Evolutionary conservation across 208 protist genomes (phyloP).

Genomic region (Phytomonas serpens): DNA sequence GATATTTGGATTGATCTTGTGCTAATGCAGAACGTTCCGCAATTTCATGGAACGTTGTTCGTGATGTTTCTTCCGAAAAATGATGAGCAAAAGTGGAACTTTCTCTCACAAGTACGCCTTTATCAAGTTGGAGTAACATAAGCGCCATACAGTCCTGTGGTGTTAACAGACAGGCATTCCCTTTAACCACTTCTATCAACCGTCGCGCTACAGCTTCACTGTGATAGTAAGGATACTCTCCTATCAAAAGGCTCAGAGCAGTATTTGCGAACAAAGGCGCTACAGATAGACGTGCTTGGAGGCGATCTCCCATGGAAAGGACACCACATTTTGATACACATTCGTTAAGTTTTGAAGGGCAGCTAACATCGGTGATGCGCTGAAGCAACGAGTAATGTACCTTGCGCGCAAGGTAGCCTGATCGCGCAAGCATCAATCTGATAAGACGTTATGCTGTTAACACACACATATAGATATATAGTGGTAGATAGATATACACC

Average conservation of each 20-base stretch:
- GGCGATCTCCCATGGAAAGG: not conserved
- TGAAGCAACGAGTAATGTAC: not conserved
- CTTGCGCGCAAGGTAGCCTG: not conserved
- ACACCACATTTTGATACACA: not conserved
- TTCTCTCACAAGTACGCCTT: not conserved
- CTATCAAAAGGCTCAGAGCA: conserved; percentile 1
- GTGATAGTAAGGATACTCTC: not conserved
- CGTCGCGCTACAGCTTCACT: not conserved
- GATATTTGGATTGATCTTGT: not conserved
- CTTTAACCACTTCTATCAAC: not conserved
- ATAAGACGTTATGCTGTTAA: not conserved
- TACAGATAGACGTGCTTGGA: not conserved
- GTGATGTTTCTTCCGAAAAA: not conserved
- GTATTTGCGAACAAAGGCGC: not conserved
- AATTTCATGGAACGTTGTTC: not conserved
- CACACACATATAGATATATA: not conserved
- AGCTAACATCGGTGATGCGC: not conserved
- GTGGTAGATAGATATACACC: not conserved
- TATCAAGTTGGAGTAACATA: not conserved
- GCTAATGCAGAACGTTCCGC: not conserved
- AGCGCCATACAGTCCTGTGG: not conserved
- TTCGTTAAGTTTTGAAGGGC: not conserved
- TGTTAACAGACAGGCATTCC: not conserved
- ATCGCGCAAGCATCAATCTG: not conserved
- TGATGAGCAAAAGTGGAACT: not conserved